Evolutionary conservation across 1,139 yeast species (phyloP).

Genomic region (Nakaseomyces kungkrabaensis): DNA sequence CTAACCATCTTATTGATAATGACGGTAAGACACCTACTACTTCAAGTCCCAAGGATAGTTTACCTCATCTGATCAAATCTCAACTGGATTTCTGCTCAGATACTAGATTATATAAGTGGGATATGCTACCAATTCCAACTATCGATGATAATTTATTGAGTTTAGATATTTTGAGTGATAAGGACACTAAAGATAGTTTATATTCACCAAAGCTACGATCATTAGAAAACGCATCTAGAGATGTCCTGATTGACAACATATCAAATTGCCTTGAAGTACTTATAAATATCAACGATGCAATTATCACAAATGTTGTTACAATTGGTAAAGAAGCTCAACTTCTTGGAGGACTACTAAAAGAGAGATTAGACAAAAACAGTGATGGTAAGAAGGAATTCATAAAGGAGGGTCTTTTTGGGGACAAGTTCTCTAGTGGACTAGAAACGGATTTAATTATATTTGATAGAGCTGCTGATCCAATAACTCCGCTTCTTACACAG

Average conservation of each 20-base stretch:
- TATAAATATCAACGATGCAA: slow-evolving; percentile 16
- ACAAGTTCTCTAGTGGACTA: slow-evolving; percentile 30
- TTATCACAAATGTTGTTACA: slow-evolving; percentile 20
- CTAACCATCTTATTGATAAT: slow-evolving; percentile 9
- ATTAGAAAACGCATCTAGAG: slow-evolving; percentile 20
- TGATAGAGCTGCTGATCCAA: slow-evolving; percentile 66
- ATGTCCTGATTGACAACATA: slow-evolving; percentile 22
- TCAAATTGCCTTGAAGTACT: slow-evolving; percentile 17
- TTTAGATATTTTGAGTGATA: slow-evolving; percentile 16
- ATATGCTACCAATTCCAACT: slow-evolving; percentile 18
- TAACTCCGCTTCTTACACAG: slow-evolving; percentile 66
- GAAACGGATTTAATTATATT: slow-evolving; percentile 56
- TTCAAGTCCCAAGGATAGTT: not conserved
- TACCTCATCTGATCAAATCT: slow-evolving; percentile 18
- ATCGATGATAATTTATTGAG: slow-evolving; percentile 21
- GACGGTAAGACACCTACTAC: slow-evolving; percentile 1
- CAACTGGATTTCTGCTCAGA: slow-evolving; percentile 9
- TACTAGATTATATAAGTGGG: slow-evolving; percentile 15
- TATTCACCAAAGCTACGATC: slow-evolving; percentile 18
- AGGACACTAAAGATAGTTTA: slow-evolving; percentile 15
- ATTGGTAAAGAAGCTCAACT: slow-evolving; percentile 21
- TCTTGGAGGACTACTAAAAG: slow-evolving; percentile 15
- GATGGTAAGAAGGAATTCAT: slow-evolving; percentile 15
- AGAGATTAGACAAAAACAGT: slow-evolving; percentile 11
- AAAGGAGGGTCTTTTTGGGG: slow-evolving; percentile 25